These are phyloP conservation scores for Physcomitrellopsis africana DNA, from an alignment of 225 moss, liverwort and hornwort genomes.

Conservation along the genomic window DNA sequence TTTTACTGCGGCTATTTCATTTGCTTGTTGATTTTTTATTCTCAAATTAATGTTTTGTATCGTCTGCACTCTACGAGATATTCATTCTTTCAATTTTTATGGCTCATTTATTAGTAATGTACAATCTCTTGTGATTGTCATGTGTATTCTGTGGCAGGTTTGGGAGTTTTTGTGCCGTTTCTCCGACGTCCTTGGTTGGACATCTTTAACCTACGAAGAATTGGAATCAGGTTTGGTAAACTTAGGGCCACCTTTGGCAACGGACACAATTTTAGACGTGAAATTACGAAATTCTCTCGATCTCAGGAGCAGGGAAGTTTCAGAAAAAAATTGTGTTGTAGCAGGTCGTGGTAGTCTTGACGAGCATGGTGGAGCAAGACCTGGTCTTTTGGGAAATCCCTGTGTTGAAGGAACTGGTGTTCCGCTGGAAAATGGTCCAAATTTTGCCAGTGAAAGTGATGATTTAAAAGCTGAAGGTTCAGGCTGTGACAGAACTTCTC, in stretches of 20 bases:
- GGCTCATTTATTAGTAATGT: conserved; percentile 7
- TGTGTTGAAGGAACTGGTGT: conserved; percentile 28
- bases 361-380: conserved; percentile 20
- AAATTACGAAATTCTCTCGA: conserved; percentile 21
- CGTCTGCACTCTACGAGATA: neutral
- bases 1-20: conserved; percentile 10
- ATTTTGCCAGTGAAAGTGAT: conserved; percentile 17
- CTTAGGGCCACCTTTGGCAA: conserved; percentile 48
- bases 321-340: conserved; percentile 20
- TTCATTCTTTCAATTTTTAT: conserved; percentile 13
- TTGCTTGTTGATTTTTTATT: conserved; percentile 17
- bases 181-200: conserved; percentile 71
- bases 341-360: conserved; percentile 24
- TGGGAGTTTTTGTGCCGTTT: conserved; percentile 98
- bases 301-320: conserved; percentile 18
- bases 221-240: conserved; percentile 77
- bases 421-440: conserved; percentile 20
- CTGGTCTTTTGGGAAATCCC: conserved; percentile 19
- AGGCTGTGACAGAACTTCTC: neutral
- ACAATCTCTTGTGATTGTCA: conserved; percentile 25
- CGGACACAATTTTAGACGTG: conserved; percentile 20
- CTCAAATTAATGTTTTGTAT: neutral
- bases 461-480: conserved; percentile 3
- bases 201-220: conserved; percentile 70
- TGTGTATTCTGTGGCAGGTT: conserved; percentile 56